Evolutionary conservation across 257 asterid genomes (phyloP).

Genomic region (Nyctanthes arbortristis): DNA sequence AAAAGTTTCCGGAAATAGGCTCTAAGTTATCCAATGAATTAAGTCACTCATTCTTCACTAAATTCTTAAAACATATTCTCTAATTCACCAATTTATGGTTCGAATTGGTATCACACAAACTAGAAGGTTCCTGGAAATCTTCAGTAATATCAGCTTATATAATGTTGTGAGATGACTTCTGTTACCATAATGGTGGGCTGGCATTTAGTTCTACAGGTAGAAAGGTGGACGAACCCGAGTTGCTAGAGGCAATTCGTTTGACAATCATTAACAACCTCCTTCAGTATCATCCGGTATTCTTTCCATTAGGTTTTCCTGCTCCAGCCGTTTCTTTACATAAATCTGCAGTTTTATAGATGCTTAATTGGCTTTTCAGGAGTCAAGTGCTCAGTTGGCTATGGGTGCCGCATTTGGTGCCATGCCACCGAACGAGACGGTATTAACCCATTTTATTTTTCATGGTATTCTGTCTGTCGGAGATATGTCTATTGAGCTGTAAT

Average conservation of each 20-base stretch:
- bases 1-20: background rate
- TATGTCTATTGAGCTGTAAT: background rate
- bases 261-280: conserved; percentile 92
- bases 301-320: conserved; percentile 9
- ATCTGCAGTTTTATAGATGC: conserved; percentile 14
- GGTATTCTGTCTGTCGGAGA: background rate
- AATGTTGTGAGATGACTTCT: background rate
- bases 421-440: conserved; percentile 64
- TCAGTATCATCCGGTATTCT: conserved; percentile 85
- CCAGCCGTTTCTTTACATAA: background rate
- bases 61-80: background rate
- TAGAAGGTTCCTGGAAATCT: background rate
- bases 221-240: conserved; percentile 89
- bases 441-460: conserved; percentile 6
- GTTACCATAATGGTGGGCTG: conserved; percentile 18
- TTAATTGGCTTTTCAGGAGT: conserved; percentile 63
- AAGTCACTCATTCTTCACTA: background rate
- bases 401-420: conserved; percentile 79
- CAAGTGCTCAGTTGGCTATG: conserved; percentile 87
- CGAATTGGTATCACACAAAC: background rate
- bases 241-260: conserved; percentile 97
- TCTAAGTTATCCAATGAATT: background rate
- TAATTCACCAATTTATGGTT: background rate
- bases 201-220: conserved; percentile 78
- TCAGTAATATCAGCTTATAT: background rate